Evolutionary conservation across 106 monocot genomes (phyloP).

Genomic region (Allium cepa): DNA sequence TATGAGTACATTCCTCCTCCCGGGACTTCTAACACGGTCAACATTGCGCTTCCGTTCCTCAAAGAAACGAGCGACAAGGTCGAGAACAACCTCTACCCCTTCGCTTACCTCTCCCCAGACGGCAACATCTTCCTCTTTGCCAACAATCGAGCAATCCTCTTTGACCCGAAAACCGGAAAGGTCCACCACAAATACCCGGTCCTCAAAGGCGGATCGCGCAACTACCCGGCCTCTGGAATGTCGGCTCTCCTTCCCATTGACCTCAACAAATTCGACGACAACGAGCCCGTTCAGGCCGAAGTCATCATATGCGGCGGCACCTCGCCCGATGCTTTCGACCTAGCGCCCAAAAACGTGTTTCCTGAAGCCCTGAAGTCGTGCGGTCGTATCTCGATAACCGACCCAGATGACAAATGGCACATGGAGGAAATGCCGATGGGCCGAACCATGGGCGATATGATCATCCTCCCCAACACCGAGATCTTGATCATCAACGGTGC

Average conservation of each 20-base stretch:
- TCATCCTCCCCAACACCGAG: slow-evolving; percentile 39
- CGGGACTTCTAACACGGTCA: slow-evolving; percentile 14
- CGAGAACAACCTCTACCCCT: slow-evolving; percentile 37
- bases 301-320: slow-evolving; percentile 82
- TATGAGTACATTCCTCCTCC: slow-evolving; percentile 57
- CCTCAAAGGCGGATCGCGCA: slow-evolving; percentile 47
- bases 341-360: slow-evolving; percentile 18
- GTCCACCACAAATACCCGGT: slow-evolving; percentile 41
- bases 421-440: slow-evolving; percentile 31
- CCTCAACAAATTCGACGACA: slow-evolving; percentile 16
- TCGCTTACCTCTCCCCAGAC: slow-evolving; percentile 23
- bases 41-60: slow-evolving; percentile 10
- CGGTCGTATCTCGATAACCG: slow-evolving; percentile 30
- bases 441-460: slow-evolving; percentile 41
- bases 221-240: slow-evolving; percentile 68
- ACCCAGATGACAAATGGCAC: slow-evolving; percentile 12
- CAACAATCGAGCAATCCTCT: slow-evolving; percentile 15
- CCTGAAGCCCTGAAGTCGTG: slow-evolving; percentile 21
- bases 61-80: background rate
- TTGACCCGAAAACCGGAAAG: slow-evolving; percentile 23
- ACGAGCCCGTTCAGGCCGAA: slow-evolving; percentile 21
- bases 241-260: slow-evolving; percentile 68
- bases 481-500: slow-evolving; percentile 46
- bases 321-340: slow-evolving; percentile 12
- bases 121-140: slow-evolving; percentile 33